Evolutionary conservation across 495 filamentous ascomycete genomes (phyloP).

Genomic region (Parathielavia appendiculata): DNA sequence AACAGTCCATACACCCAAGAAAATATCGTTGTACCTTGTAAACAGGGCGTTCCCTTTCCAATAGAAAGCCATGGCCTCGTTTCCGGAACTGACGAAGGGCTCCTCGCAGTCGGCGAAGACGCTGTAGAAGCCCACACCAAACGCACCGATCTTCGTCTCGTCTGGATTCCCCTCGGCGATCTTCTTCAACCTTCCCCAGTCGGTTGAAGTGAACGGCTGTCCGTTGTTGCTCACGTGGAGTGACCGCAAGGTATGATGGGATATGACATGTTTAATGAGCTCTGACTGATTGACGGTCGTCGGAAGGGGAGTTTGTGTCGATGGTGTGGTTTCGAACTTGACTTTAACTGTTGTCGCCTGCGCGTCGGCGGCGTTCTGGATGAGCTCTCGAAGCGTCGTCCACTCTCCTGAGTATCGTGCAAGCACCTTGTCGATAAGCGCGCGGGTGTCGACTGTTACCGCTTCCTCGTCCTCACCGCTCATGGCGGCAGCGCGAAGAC

Average conservation of each 20-base stretch:
- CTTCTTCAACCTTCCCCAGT: conserved; percentile 90
- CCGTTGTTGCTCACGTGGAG: conserved; percentile 89
- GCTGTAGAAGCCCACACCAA: conserved; percentile 97
- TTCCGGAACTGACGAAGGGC: conserved; percentile 88
- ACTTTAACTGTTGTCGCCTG: conserved; percentile 84
- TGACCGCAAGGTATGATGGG: conserved; percentile 75
- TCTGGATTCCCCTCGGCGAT: conserved; percentile 98
- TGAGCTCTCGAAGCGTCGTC: conserved; percentile 80
- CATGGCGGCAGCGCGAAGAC: conserved; percentile 80
- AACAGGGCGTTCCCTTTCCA: conserved; percentile 96
- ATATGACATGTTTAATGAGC: conserved; percentile 72
- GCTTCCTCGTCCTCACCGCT: conserved; percentile 86
- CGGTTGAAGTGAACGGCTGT: conserved; percentile 71
- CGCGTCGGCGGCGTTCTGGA: conserved; percentile 97
- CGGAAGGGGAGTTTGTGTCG: conserved; percentile 67
- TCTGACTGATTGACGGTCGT: conserved; percentile 59
- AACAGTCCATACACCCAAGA: too few relatives aligned
- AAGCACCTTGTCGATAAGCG: conserved; percentile 94
- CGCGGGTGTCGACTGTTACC: conserved; percentile 97
- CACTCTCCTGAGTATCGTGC: conserved; percentile 94
- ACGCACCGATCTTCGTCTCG: conserved; percentile 97
- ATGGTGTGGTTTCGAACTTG: conserved; percentile 83
- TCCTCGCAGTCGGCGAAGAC: conserved; percentile 98
- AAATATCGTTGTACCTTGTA: too few relatives aligned
- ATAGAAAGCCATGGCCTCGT: conserved; percentile 94